These are phyloP conservation scores for Tetradesmus lagerheimii DNA, from an alignment of 139 green algal genomes.

Conservation along the genomic window DNA sequence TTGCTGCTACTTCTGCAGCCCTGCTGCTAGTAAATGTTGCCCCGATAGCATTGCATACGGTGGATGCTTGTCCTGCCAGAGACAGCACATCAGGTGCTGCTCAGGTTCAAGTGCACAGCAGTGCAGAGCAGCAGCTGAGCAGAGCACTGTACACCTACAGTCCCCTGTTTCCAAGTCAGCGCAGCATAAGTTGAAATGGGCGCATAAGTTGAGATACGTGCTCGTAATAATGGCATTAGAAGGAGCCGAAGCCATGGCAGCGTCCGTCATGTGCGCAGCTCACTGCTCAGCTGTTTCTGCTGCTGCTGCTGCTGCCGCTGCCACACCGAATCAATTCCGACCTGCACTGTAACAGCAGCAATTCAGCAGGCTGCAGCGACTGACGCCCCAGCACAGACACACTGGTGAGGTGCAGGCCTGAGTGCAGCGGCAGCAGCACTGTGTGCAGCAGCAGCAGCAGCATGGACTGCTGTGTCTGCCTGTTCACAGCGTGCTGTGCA, in stretches of 20 bases:
- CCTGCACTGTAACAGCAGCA: not conserved
- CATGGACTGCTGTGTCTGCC: not conserved
- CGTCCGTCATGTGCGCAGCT: not conserved
- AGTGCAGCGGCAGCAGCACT: not conserved
- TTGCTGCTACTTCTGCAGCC: not conserved
- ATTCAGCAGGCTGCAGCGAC: not conserved
- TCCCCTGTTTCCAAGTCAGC: no score
- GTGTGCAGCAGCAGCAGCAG: not conserved
- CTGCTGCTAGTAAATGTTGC: not conserved
- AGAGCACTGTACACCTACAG: no score
- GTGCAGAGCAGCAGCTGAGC: no score
- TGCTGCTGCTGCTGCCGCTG: not conserved
- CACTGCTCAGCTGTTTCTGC: not conserved
- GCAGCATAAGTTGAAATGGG: no score
- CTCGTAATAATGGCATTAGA: not conserved
- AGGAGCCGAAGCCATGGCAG: not conserved
- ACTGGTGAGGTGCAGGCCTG: not conserved
- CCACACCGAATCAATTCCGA: not conserved
- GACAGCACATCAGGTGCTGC: not conserved
- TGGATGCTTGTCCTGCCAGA: not conserved
- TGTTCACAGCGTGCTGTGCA: no score
- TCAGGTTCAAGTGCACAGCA: not conserved
- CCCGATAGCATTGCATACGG: not conserved
- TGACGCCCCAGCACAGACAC: not conserved
- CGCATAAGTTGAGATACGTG: no score